Evolutionary conservation across 441 rosid genomes (phyloP).

Genomic region (Theobroma grandiflorum): DNA sequence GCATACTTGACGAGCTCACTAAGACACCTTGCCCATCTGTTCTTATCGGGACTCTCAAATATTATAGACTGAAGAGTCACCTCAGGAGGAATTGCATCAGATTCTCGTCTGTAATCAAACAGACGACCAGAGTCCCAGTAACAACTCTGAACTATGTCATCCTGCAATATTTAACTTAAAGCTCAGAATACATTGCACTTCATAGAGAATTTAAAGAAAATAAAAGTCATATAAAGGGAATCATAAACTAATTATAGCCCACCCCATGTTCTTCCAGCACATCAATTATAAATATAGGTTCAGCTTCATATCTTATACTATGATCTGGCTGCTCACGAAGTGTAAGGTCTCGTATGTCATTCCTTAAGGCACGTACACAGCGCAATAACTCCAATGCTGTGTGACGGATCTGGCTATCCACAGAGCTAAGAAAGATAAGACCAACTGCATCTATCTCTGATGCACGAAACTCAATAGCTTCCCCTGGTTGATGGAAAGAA

Average conservation of each 20-base stretch:
- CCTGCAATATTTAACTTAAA: conserved; percentile 56
- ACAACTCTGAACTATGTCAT: conserved; percentile 98
- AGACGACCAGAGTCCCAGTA: conserved; percentile 97
- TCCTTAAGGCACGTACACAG: conserved; percentile 96
- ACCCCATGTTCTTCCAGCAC: conserved; percentile 99
- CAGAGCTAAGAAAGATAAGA: conserved; percentile 93
- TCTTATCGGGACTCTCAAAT: conserved; percentile 98
- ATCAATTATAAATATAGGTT: conserved; percentile 92
- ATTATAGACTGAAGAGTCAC: conserved; percentile 96
- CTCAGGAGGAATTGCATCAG: conserved; percentile 93
- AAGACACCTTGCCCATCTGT: conserved; percentile 97
- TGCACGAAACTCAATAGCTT: conserved; percentile 83
- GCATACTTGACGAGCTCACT: conserved; percentile 96
- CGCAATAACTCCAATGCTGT: conserved; percentile 96
- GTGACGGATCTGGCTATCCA: conserved; percentile 98
- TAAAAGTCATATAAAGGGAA: conserved; percentile 3
- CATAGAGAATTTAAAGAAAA: conserved; percentile 30
- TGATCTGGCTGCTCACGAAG: conserved; percentile 69
- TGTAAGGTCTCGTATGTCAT: conserved; percentile 79
- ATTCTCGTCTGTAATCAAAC: conserved; percentile 91
- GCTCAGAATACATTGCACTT: conserved; percentile 24
- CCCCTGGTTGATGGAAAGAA: conserved; percentile 77
- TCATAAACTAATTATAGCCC: conserved; percentile 37
- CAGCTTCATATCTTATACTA: conserved; percentile 76
- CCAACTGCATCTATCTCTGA: conserved; percentile 99